Evolutionary conservation across 225 moss, liverwort and hornwort species (phyloP).

Genomic region (Neckera pumila): DNA sequence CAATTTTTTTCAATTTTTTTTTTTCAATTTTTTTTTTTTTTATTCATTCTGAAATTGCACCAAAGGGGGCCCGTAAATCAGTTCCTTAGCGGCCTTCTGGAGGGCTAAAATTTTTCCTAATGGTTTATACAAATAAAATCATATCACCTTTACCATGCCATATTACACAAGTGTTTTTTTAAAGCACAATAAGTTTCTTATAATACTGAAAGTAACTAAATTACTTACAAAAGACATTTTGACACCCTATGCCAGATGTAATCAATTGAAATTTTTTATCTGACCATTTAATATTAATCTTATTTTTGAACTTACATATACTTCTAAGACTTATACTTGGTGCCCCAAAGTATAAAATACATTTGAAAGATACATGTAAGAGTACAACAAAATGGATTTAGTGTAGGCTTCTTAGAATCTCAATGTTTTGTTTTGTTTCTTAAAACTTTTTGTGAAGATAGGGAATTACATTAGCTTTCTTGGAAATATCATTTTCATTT

Average conservation of each 20-base stretch:
- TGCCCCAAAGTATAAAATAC: fast-evolving
- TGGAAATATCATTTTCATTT: too few relatives aligned
- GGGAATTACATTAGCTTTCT: too few relatives aligned
- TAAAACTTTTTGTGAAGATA: too few relatives aligned
- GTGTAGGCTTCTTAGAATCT: too few relatives aligned
- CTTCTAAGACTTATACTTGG: fast-evolving
- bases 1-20: too few relatives aligned
- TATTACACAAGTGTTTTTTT: neutral
- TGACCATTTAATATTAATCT: neutral
- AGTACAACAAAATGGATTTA: fast-evolving
- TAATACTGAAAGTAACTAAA: neutral
- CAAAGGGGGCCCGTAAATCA: too few relatives aligned
- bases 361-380: neutral
- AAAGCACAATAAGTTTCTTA: neutral
- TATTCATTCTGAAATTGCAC: too few relatives aligned
- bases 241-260: neutral
- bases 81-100: too few relatives aligned
- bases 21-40: too few relatives aligned
- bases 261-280: neutral
- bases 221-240: neutral
- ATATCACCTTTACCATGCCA: neutral
- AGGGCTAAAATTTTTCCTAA: too few relatives aligned
- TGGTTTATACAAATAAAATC: neutral
- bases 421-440: too few relatives aligned
- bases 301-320: neutral